Evolutionary conservation across 2,329 filamentous ascomycete species (phyloP).

Genomic region (Leptodontidium sp.): DNA sequence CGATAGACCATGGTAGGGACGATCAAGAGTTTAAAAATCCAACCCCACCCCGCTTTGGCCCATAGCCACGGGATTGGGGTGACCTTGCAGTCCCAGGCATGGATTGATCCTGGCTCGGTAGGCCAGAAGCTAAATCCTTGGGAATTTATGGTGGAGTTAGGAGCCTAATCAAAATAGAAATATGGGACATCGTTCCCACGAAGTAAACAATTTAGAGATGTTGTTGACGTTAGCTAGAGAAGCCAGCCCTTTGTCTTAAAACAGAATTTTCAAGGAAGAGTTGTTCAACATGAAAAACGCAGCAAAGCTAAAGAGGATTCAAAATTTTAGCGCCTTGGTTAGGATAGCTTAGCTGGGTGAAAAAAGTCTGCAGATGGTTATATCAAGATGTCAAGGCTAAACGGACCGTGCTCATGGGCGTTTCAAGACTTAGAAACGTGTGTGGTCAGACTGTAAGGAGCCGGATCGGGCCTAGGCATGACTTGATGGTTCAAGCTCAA

Average conservation of each 20-base stretch:
- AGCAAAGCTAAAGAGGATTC: too few relatives aligned
- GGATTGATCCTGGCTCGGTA: not conserved
- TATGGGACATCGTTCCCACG: too few relatives aligned
- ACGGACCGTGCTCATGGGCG: not conserved
- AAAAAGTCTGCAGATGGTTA: not conserved
- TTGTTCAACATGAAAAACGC: too few relatives aligned
- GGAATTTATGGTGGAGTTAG: not conserved
- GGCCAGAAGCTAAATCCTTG: slow-evolving; percentile 3
- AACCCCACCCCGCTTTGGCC: slow-evolving; percentile 7
- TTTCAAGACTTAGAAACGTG: slow-evolving; percentile 1
- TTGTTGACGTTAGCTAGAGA: too few relatives aligned
- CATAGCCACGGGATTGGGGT: not conserved
- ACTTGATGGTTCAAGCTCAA: not conserved
- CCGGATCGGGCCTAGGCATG: not conserved
- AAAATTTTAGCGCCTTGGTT: too few relatives aligned
- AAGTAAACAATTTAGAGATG: too few relatives aligned
- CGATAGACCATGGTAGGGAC: not conserved
- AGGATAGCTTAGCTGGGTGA: too few relatives aligned
- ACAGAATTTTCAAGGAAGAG: too few relatives aligned
- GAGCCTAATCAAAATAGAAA: not conserved
- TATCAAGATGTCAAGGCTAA: not conserved
- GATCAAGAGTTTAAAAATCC: not conserved
- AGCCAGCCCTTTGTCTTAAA: too few relatives aligned
- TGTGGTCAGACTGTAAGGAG: not conserved
- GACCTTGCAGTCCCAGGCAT: not conserved